Evolutionary conservation across 129 eudicot species (phyloP).

Genomic region (Flaveria bidentis): DNA sequence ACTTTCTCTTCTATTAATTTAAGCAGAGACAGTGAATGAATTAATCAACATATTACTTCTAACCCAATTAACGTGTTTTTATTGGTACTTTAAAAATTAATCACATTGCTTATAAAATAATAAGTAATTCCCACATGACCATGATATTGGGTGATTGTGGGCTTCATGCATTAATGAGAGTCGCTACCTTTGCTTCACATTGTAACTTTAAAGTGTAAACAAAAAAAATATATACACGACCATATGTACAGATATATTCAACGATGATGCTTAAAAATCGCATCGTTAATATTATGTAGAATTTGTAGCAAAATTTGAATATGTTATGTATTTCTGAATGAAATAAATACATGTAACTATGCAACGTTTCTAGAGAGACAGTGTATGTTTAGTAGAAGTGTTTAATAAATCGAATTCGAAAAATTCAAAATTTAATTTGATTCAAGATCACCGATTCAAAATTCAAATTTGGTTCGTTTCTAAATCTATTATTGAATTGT

Average conservation of each 20-base stretch:
- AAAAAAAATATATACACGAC: not conserved
- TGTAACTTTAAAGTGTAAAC: not conserved
- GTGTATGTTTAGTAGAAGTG: too few relatives aligned
- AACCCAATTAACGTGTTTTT: slow-evolving; percentile 25
- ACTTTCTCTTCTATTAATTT: not conserved
- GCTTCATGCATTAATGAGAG: slow-evolving; percentile 15
- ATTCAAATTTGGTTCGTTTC: too few relatives aligned
- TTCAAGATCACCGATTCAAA: too few relatives aligned
- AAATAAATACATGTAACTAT: too few relatives aligned
- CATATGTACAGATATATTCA: not conserved
- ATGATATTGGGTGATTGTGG: slow-evolving; percentile 23
- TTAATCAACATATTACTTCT: not conserved
- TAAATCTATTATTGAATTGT: too few relatives aligned
- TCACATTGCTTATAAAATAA: slow-evolving; percentile 20
- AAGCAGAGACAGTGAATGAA: not conserved
- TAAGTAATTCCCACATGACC: slow-evolving; percentile 9
- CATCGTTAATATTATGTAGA: not conserved
- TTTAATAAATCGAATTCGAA: too few relatives aligned
- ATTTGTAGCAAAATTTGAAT: not conserved
- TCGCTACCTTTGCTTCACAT: slow-evolving; percentile 29
- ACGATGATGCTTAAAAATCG: not conserved
- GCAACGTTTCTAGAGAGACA: too few relatives aligned
- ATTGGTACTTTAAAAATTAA: not conserved
- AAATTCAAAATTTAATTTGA: too few relatives aligned
- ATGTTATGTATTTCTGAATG: not conserved